Base-by-base conservation (phyloP, 1,284 basidiomycete genomes). In the Meripilus lineatus region DNA sequence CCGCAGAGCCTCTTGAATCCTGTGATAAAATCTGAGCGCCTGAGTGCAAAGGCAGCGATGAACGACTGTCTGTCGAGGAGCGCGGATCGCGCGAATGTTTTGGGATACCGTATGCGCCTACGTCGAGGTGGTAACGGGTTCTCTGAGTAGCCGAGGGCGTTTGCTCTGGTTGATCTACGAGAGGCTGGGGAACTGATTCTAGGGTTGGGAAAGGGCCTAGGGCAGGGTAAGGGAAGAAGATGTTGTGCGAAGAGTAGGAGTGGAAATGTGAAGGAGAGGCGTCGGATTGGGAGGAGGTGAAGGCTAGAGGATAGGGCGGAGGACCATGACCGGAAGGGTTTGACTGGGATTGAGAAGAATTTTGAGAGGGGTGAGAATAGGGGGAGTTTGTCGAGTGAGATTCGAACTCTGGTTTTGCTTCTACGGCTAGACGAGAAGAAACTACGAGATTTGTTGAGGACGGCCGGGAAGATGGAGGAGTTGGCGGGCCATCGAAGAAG, bases 71-170 rank as follows among this genome's bases (percentile, higher is more conserved):
- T 44, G 63, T 58, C 35, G 59, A 59, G 40, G 64, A 56, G 38
- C 51, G 56, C n/a, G 53, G 43, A 6, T 53, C 56, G 40, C 58
- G 50, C 24, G 53, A 56, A 32, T 64, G 64, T 46, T 74, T 73
- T 2, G 72, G 68, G 30, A 86, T 87, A 10, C 84, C 84, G 50
- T 85, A 87, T 10, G 82, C 84, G n/a, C 80, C 84, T 3, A 79
- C 77, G 44, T 85, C 80, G 17, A 87, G 72, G 45, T 81, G 79
- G 52, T 79, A 86, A 15, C 70, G 69, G 32, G 71, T 64, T 3
- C 69, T 14, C 62, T 62, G 53, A 32, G 49, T 45, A 24, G 45
- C 45, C 42, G 32, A 52, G 49, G 6, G 46, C 44, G 22, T 53
- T 46, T 18, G 55, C 40, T n/a, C 59, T 50, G 47, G 61, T 54